A percentile compares a stretch with the other conserved stretches of the same genome.
Conservation (phyloP, 1,284 basidiomycete species). For the Sanguinoderma infundibulare region DNA sequence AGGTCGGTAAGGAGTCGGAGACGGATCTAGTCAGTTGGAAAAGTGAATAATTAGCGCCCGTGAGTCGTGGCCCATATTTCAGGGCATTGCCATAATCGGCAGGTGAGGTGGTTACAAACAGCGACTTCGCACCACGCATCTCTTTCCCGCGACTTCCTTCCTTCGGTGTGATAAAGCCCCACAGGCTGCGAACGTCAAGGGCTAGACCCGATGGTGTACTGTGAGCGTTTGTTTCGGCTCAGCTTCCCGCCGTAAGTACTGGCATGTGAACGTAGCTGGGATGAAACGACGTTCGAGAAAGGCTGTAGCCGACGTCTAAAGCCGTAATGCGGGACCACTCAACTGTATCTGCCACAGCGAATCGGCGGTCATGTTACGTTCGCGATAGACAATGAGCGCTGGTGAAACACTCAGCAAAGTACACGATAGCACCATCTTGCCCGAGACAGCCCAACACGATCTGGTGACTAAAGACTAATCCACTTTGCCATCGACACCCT, state of each 20-base stretch:
- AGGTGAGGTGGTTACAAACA: conserved; percentile 21
- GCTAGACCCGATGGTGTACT: background rate
- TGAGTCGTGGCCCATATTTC: no score
- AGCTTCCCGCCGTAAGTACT: no score
- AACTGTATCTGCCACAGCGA: background rate
- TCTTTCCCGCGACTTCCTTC: background rate
- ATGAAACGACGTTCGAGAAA: background rate
- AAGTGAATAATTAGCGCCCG: no score
- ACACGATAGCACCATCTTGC: background rate
- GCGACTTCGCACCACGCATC: no score
- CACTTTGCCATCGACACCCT: background rate
- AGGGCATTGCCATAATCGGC: conserved; percentile 13
- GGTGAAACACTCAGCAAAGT: background rate
- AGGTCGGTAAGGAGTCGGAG: no score
- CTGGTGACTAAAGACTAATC: background rate
- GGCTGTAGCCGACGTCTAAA: background rate
- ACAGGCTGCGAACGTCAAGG: background rate
- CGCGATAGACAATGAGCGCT: background rate
- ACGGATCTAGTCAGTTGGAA: no score
- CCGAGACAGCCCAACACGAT: background rate
- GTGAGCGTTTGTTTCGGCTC: background rate
- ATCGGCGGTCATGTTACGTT: background rate
- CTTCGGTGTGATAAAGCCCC: background rate
- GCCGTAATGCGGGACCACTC: background rate
- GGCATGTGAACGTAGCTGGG: background rate